Base-by-base conservation (phyloP, 306 rosid species). In the Cyclanthera cordifolia region DNA sequence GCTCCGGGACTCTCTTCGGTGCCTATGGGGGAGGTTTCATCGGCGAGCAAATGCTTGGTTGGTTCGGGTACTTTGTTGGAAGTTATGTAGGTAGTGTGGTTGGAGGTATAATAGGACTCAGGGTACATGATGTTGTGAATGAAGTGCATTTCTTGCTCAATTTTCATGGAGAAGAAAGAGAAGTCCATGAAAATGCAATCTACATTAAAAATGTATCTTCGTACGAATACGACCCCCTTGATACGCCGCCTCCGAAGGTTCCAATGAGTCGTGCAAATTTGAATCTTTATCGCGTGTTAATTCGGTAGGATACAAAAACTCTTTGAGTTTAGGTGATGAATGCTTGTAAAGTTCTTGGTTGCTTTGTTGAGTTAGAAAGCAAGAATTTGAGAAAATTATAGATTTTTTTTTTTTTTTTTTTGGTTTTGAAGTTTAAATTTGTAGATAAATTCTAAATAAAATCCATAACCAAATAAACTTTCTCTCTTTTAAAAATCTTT, bases 81-180 rank as follows among this genome's bases (percentile, higher is more conserved):
- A 90, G 99, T 79, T 87, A 83, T 11, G 16, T 83, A 71, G 99
- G 99, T 4, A 90, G 97, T 81, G 90, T 96, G 97, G 39, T 85
- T 71, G 99, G 99, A 49, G 99, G 95, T 82, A 86, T 94, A 73
- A 72, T 90, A 23, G 99, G 95, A 23, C 73, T 94, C 23, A 88
- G 88, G 99, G 54, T 82, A 2, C 85, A 94, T 80, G 97, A 90
- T 77, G 87, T 90, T 75, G 80, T 79, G 61, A 86, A 84, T 79
- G 96, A 86, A 72, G 75, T 88, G 75, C 85, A 85, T 78, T 83
- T 72, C 86, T 47, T 90, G 77, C 70, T 86, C n/a, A 81, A 69
- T 25, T 76, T 77, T 85, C 28, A 73, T 53, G 28, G 72, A 59
- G 72, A 43, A 60, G 74, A 72, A 57, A 58, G 47, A 70, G 81